Conservation (phyloP, 331 rosid species). For the Ulmus americana region DNA sequence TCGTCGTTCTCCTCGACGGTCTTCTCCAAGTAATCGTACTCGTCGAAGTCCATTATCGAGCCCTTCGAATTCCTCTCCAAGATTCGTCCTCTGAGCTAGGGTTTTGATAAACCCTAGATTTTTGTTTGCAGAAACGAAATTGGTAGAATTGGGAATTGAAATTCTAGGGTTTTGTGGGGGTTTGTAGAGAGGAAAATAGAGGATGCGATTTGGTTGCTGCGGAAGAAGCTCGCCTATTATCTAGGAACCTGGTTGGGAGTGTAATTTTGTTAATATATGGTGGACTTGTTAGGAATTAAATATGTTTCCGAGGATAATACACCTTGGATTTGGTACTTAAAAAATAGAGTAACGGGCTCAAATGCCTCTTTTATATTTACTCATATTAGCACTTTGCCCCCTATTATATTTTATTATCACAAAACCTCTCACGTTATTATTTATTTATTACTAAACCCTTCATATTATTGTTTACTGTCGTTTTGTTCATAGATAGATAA, state of each 20-base stretch:
- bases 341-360: too few relatives aligned
- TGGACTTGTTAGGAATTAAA: neutral
- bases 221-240: too few relatives aligned
- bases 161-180: conserved; percentile 30
- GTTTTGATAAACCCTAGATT: conserved; percentile 27
- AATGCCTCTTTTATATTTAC: too few relatives aligned
- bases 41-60: conserved; percentile 77
- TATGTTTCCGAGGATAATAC: too few relatives aligned
- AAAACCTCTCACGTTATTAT: too few relatives aligned
- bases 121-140: neutral
- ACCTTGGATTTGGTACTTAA: too few relatives aligned
- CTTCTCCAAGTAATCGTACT: conserved; percentile 93
- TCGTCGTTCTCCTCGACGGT: conserved; percentile 77
- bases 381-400: too few relatives aligned
- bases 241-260: neutral
- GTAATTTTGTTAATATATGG: neutral
- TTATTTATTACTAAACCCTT: too few relatives aligned
- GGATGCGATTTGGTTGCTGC: neutral
- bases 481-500: too few relatives aligned
- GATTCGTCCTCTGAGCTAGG: conserved; percentile 13
- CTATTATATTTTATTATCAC: too few relatives aligned
- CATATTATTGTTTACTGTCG: too few relatives aligned
- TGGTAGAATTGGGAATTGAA: neutral
- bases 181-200: neutral
- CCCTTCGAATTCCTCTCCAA: neutral